Base-by-base conservation (phyloP, 108 stramenopile species). In the Skeletonema costatum region DNA sequence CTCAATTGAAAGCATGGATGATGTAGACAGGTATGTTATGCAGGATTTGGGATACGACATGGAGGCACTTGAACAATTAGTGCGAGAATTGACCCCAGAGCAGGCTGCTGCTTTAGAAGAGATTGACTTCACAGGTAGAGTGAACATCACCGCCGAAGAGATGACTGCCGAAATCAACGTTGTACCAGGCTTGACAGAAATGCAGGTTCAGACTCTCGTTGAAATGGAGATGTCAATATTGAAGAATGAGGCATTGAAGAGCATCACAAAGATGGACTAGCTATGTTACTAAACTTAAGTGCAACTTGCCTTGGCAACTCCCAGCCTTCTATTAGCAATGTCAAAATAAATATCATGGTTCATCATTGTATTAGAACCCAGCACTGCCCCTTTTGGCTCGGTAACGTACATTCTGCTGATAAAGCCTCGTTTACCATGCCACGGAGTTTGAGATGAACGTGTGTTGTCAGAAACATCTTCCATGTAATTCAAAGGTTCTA, bases 361-460 rank as follows among this genome's bases (percentile, higher is more conserved):
- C 64, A 86, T 75, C 97, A 98, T 97, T 41, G 95, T 91, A 70
- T 99, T 99, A 2, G 94, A 87, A 19, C 98, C 98, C 61, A 99
- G 73, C 9, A 99, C 98, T 5, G 92, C 93, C 19, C 98, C 98
- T 44, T 84, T 66, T 25, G 82, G 77, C 66, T 99, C 97, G 35
- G 91, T 92, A 31, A 97, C 60, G 78, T 98, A 98, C 11, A 99
- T 68, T 33, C 97, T 85, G 69, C 89, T 90, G 7, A 79, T 83
- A 53, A 92, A 89, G 25, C 48, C 53, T 33, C 70, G 73, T 56
- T 48, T 81, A 19, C 84, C 87, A 16, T 60, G 32, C 89, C 89
- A 93, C 41, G 53, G 66, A 35, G 56, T 31, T 91, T 84, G 53
- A 56, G 53, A 56, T 56, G 0, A 8, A 10, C 25, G 53, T 1